These are phyloP conservation scores for Cordyceps fumosorosea DNA, from an alignment of 2,329 filamentous ascomycete genomes.

Conservation along the genomic window DNA sequence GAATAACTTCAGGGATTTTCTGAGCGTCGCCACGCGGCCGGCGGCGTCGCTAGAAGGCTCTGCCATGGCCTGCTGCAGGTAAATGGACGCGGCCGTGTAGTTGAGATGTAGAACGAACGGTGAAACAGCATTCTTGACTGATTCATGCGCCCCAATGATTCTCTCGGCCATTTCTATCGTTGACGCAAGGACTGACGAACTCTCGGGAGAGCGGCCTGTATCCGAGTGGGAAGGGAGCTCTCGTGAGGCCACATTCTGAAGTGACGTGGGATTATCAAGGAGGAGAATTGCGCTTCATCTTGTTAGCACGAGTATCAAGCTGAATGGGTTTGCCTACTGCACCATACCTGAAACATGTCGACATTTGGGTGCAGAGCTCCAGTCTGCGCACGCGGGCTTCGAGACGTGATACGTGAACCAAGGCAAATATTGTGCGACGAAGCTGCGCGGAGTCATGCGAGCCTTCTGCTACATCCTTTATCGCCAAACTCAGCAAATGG, in stretches of 20 bases:
- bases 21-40: neutral
- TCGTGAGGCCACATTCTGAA: neutral
- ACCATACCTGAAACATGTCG: constrained; percentile 15
- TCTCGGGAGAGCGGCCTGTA: neutral
- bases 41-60: neutral
- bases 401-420: constrained; percentile 13
- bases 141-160: neutral
- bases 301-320: neutral
- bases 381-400: constrained; percentile 13
- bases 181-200: neutral
- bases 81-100: constrained; percentile 7
- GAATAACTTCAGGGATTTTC: neutral
- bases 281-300: neutral
- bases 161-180: constrained; percentile 4
- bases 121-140: neutral
- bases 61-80: neutral
- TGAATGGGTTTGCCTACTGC: neutral
- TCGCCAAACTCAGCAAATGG: constrained; percentile 14
- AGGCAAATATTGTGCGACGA: constrained; percentile 13
- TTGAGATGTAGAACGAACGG: constrained; percentile 7
- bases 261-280: neutral
- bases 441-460: constrained; percentile 12
- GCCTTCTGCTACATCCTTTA: constrained; percentile 11
- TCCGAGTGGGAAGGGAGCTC: neutral
- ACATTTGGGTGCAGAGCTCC: constrained; percentile 16